Conservation (phyloP, 2,329 filamentous ascomycete genomes). For the Pseudogymnoascus sp. region DNA sequence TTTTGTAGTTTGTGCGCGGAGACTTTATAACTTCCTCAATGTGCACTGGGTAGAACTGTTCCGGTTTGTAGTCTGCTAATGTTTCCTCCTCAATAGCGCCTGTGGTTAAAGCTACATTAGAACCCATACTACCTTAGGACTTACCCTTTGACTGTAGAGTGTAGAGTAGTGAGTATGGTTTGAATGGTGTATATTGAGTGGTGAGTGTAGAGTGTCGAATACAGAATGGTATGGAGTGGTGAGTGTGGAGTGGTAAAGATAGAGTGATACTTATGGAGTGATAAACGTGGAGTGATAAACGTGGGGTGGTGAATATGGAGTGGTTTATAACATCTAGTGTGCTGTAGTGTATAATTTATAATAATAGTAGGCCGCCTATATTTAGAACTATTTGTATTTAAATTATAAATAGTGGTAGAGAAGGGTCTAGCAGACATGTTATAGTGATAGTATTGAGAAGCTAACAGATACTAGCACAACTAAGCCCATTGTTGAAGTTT, state of each 20-base stretch:
- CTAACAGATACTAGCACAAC: not conserved
- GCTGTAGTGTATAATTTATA: too few species aligned
- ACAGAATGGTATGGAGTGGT: not conserved
- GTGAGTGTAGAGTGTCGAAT: not conserved
- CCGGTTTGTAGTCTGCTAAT: constrained; percentile 25
- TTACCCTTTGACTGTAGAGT: not conserved
- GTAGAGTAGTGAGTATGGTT: not conserved
- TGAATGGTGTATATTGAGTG: not conserved
- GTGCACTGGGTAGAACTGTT: constrained; percentile 34
- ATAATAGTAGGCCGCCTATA: too few species aligned
- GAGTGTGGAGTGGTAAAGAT: not conserved
- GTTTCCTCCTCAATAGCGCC: constrained; percentile 15
- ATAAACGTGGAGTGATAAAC: too few species aligned
- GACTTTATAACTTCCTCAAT: constrained; percentile 35
- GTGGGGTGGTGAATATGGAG: too few species aligned
- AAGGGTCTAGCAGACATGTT: not conserved
- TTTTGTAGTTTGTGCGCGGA: constrained; percentile 33
- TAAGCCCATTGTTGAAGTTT: not conserved
- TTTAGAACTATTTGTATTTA: too few species aligned
- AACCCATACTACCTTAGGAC: not conserved
- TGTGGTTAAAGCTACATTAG: not conserved
- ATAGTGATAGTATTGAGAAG: not conserved
- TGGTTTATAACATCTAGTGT: too few species aligned
- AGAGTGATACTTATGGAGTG: not conserved
- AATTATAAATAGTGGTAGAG: not conserved